A percentile compares a stretch with the other conserved stretches of the same genome.
Conservation (phyloP, 106 monocot genomes). For the Platanthera guangdongensis region DNA sequence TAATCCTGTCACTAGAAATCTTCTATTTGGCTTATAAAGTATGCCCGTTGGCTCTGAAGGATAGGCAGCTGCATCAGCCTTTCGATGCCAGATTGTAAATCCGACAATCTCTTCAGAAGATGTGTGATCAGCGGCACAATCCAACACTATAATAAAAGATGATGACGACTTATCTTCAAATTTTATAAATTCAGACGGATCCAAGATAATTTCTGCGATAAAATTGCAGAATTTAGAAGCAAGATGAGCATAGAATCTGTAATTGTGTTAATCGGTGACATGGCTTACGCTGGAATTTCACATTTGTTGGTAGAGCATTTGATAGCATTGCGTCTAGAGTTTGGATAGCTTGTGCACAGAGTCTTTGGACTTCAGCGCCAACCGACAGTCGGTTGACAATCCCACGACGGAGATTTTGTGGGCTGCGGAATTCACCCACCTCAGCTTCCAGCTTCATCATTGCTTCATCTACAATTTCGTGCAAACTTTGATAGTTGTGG, state of each 20-base stretch:
- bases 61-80: slow-evolving; percentile 23
- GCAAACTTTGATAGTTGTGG: slow-evolving; percentile 49
- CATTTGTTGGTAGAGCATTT: slow-evolving; percentile 1
- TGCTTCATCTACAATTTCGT: slow-evolving; percentile 55
- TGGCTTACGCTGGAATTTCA: slow-evolving; percentile 22
- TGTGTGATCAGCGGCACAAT: slow-evolving; percentile 8
- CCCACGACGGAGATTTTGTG: slow-evolving; percentile 51
- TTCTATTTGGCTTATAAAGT: slow-evolving; percentile 21
- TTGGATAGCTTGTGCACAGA: slow-evolving; percentile 52
- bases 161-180: slow-evolving; percentile 39
- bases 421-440: slow-evolving; percentile 44
- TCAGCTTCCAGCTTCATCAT: slow-evolving; percentile 71
- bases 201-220: neutral
- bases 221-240: neutral
- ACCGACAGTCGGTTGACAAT: slow-evolving; percentile 81
- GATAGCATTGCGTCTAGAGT: slow-evolving; percentile 26
- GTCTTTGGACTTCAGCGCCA: slow-evolving; percentile 78
- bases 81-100: slow-evolving; percentile 38
- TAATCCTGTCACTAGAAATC: slow-evolving; percentile 22
- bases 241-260: neutral
- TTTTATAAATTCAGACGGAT: slow-evolving; percentile 22
- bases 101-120: slow-evolving; percentile 18
- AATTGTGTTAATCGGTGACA: neutral
- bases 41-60: slow-evolving; percentile 20
- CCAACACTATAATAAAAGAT: slow-evolving; percentile 29